Conservation (phyloP, 305 asterid species). For the Fraxinus sp. region DNA sequence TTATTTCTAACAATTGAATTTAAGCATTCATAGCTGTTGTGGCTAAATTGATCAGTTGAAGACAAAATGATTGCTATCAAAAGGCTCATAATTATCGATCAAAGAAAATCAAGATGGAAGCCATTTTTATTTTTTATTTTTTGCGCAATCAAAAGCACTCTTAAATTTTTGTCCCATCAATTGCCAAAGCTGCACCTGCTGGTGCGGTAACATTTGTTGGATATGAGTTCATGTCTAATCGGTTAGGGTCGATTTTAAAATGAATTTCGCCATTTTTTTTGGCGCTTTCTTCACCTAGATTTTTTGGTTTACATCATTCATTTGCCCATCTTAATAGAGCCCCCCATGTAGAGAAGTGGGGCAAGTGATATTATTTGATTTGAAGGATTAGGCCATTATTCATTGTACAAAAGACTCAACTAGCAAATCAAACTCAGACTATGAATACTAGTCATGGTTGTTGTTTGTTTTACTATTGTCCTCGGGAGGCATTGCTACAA, state of each 20-base stretch:
- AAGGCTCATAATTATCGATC: too few relatives aligned
- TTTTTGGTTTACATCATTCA: not conserved
- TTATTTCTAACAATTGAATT: too few relatives aligned
- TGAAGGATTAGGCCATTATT: not conserved
- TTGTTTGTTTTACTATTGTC: not conserved
- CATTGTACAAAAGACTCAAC: not conserved
- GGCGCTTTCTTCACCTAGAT: not conserved
- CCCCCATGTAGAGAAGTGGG: not conserved
- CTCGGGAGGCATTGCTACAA: not conserved
- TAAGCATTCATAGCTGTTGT: too few relatives aligned
- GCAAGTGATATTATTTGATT: not conserved
- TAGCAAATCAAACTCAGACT: not conserved
- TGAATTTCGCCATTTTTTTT: conserved; percentile 26
- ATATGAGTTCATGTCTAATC: conserved; percentile 69
- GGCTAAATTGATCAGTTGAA: too few relatives aligned
- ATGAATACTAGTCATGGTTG: not conserved
- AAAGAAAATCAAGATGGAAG: too few relatives aligned
- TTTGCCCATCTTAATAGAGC: not conserved
- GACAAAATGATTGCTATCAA: too few relatives aligned
- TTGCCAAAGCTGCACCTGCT: conserved; percentile 93
- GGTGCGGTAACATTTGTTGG: conserved; percentile 95
- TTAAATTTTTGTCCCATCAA: conserved; percentile 55
- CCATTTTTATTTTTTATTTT: too few relatives aligned
- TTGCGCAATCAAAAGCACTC: too few relatives aligned
- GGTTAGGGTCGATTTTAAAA: conserved; percentile 63